Evolutionary conservation across 2,329 filamentous ascomycete genomes (phyloP).

Genomic region (Xylariales sp.): DNA sequence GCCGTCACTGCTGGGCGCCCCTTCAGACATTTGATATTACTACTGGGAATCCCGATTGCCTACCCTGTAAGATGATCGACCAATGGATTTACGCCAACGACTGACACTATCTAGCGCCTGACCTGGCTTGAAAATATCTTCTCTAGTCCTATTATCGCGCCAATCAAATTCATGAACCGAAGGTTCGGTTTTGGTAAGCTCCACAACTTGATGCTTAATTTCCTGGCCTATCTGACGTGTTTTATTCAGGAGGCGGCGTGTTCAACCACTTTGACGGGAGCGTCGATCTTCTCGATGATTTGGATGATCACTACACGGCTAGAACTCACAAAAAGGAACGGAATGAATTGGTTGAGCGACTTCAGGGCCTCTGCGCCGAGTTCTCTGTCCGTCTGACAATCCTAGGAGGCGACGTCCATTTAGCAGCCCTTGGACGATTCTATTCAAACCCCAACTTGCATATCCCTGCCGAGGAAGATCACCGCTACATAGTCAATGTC

Average conservation of each 20-base stretch:
- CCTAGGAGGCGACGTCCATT: constrained; percentile 91
- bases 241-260: constrained; percentile 71
- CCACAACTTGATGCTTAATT: too few species aligned
- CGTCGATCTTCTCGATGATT: constrained; percentile 89
- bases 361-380: constrained; percentile 85
- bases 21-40: constrained; percentile 87
- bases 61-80: constrained; percentile 71
- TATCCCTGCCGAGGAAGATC: constrained; percentile 82
- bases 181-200: constrained; percentile 78
- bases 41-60: constrained; percentile 88
- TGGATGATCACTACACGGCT: constrained; percentile 97
- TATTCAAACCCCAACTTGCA: constrained; percentile 87
- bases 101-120: constrained; percentile 67
- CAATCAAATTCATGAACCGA: constrained; percentile 89
- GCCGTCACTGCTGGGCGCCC: constrained; percentile 76
- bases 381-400: constrained; percentile 93
- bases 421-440: constrained; percentile 92
- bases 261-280: constrained; percentile 97
- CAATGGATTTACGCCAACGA: constrained; percentile 38
- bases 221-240: constrained; percentile 13
- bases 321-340: constrained; percentile 92
- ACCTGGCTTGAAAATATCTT: constrained; percentile 98
- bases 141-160: constrained; percentile 84
- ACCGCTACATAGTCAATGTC: constrained; percentile 94
- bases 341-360: constrained; percentile 77